A percentile compares a stretch with the other conserved stretches of the same genome.
phyloP scores from a whole-genome alignment of 441 rosid species.

The Kokia cookei region DNA sequence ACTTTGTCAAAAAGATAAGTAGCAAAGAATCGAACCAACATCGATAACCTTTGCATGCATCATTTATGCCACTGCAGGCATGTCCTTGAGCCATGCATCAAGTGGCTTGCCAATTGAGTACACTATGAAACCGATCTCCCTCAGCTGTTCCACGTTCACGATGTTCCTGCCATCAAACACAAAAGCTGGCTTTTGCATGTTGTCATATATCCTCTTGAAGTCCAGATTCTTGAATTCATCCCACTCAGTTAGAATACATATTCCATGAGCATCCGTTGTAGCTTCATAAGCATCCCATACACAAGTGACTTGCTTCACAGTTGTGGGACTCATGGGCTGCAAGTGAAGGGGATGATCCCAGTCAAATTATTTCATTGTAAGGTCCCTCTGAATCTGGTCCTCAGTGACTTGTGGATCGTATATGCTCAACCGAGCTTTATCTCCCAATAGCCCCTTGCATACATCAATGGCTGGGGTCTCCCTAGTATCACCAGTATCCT shows the following conservation, averaged over 20 bases:
- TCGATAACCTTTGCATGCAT: neutral
- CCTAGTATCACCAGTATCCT: neutral
- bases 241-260: conserved; percentile 96
- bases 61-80: conserved; percentile 84
- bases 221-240: conserved; percentile 91
- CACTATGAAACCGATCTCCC: conserved; percentile 91
- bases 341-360: conserved; percentile 97
- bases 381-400: conserved; percentile 22
- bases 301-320: conserved; percentile 63
- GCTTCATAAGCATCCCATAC: conserved; percentile 90
- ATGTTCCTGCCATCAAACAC: conserved; percentile 88
- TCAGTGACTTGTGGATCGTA: neutral
- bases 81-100: conserved; percentile 91
- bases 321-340: conserved; percentile 79
- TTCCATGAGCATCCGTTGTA: conserved; percentile 76
- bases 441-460: neutral
- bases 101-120: conserved; percentile 91
- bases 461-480: neutral
- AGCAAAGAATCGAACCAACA: conserved; percentile 20
- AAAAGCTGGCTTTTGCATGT: conserved; percentile 94
- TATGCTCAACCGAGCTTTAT: neutral
- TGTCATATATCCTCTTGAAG: conserved; percentile 61
- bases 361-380: conserved; percentile 84
- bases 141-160: conserved; percentile 49
- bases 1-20: neutral